Evolutionary conservation across 345 rosid genomes (phyloP).

Genomic region (Syzygium jambos): DNA sequence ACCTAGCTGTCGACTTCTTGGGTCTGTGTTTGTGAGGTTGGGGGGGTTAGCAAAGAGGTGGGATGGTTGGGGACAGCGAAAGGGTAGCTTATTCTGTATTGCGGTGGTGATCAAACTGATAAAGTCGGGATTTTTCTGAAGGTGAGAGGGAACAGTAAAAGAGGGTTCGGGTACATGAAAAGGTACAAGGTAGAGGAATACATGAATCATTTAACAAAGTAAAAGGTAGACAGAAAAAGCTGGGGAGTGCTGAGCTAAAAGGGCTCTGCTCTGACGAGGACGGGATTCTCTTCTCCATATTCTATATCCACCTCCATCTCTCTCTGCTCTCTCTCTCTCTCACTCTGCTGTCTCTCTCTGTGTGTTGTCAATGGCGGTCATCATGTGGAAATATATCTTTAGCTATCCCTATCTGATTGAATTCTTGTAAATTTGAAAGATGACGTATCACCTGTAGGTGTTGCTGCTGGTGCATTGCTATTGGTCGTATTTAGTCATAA

Average conservation of each 20-base stretch:
- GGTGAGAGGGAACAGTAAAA: background rate
- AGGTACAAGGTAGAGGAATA: background rate
- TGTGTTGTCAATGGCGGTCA: background rate
- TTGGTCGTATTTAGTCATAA: background rate
- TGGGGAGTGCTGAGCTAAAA: background rate
- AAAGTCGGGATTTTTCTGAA: background rate
- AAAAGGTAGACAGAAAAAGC: slow-evolving; percentile 15
- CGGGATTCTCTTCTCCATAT: slow-evolving; percentile 6
- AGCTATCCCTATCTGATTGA: background rate
- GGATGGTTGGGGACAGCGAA: background rate
- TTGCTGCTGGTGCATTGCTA: background rate
- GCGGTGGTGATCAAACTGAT: background rate
- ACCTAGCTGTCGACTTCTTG: background rate
- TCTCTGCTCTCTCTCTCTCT: too few species aligned
- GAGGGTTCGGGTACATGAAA: background rate
- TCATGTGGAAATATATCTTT: background rate
- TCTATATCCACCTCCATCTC: background rate
- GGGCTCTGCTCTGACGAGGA: slow-evolving; percentile 7
- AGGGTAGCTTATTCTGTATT: background rate
- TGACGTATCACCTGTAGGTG: background rate
- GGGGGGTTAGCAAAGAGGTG: background rate
- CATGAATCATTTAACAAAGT: slow-evolving; percentile 22
- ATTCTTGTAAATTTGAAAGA: background rate
- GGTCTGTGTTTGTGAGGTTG: background rate
- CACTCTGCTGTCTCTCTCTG: too few species aligned